Evolutionary conservation across 2,329 filamentous ascomycete species (phyloP), one percentile per base, ranked within the genome.

Genomic region (Pseudogymnoascus sp.): DNA sequence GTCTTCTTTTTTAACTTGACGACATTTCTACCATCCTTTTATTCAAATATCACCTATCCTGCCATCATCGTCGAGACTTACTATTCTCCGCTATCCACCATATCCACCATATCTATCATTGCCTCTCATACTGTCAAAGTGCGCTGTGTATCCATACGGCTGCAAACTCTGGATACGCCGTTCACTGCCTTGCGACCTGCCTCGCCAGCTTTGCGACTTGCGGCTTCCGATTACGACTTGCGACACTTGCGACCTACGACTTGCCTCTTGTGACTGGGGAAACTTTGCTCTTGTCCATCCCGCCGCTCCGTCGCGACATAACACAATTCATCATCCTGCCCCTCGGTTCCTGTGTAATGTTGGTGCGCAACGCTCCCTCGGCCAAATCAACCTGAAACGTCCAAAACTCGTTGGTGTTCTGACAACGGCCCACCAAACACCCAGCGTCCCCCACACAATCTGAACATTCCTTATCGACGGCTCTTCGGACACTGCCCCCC

Each of bases 391-490:
- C 58, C 57, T 38, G 63, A 60, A 57, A 69, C 71, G 37, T 39
- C 37, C 16, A 39, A 39, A 39, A 39, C 37, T 39, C 37, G 37
- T 39, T 20, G 16, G 37, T 39, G 37, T 39, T 39, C 37, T 39
- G 64, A 70, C 74, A 65, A 39, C 37, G 37, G 20, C 16, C 37
- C 37, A 47, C 70, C 74, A 47, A 73, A 73, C 59, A 68, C 71
- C n/a, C n/a, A 39, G 2, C 37, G 5, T 20, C n/a, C 37, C 37
- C 37, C 35, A 18, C 37, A 18, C 16, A 39, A 18, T 20, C 37
- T 16, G 16, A 39, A 9, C 37, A 39, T 4, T 39, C 37, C 37
- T 39, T 39, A 39, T 39, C 37, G 37, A 39, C 37, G n/a, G 37
- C 37, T 39, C 37, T 39, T 39, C 37, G n/a, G 37, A 39, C 37